Percentiles rank a stretch among this genome's conserved stretches.
Conservation (phyloP, 495 filamentous ascomycete genomes). For the Durotheca rogersii region DNA sequence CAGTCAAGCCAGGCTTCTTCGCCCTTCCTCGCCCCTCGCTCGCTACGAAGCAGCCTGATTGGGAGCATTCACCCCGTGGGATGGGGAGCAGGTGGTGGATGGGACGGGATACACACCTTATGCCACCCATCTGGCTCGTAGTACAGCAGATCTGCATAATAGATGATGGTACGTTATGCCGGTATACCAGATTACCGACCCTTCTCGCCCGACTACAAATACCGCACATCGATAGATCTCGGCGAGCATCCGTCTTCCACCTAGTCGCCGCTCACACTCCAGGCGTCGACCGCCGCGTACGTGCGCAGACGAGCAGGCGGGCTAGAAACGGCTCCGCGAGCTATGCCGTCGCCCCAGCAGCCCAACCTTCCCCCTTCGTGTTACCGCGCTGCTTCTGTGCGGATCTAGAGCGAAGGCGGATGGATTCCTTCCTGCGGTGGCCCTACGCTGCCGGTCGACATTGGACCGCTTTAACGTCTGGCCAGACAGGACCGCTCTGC, state of each 20-base stretch:
- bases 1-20: not conserved
- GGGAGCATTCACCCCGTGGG: no score
- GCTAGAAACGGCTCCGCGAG: conserved; percentile 2
- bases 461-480: conserved; percentile 12
- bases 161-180: conserved; percentile 4
- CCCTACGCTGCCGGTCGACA: conserved; percentile 1
- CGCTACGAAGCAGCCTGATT: conserved; percentile 8
- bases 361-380: conserved; percentile 1
- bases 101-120: no score
- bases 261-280: not conserved
- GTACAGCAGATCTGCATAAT: conserved; percentile 24
- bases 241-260: conserved; percentile 3
- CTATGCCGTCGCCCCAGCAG: conserved; percentile 15
- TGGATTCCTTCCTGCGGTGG: conserved; percentile 1
- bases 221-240: conserved; percentile 10
- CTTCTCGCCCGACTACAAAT: conserved; percentile 27
- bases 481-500: conserved; percentile 16
- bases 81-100: no score
- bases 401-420: conserved; percentile 6
- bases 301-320: conserved; percentile 5
- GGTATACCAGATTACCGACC: conserved; percentile 17
- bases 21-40: conserved; percentile 24
- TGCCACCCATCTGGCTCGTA: no score
- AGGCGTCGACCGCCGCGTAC: conserved; percentile 14
- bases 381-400: not conserved